These are phyloP conservation scores for Lactarius pseudohatsudake DNA, from an alignment of 768 basidiomycete species.

Conservation along the genomic window DNA sequence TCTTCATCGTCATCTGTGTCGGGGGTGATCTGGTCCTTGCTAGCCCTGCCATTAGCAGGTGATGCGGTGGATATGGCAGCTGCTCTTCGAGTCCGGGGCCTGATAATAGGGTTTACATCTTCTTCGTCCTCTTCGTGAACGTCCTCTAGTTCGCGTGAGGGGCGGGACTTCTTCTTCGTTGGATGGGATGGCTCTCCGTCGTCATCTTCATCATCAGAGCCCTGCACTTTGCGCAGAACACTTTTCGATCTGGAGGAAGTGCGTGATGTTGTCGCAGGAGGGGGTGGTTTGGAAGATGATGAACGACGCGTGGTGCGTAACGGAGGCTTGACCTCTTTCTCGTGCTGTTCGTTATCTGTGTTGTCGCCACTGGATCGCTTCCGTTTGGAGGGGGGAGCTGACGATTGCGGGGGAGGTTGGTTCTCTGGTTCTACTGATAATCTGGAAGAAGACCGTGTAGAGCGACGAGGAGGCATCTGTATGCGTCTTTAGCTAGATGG, in stretches of 20 bases:
- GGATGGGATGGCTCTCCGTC: slow-evolving; percentile 24
- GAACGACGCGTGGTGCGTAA: slow-evolving; percentile 25
- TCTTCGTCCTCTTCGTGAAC: slow-evolving; percentile 29
- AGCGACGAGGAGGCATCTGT: slow-evolving; percentile 28
- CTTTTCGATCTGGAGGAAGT: slow-evolving; percentile 19
- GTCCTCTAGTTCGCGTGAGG: slow-evolving; percentile 23
- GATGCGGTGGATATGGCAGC: not conserved
- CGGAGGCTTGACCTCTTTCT: slow-evolving; percentile 11
- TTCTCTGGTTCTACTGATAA: slow-evolving; percentile 15
- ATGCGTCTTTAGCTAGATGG: slow-evolving; percentile 2
- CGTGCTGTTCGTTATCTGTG: slow-evolving; percentile 14
- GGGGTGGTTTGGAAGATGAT: slow-evolving; percentile 12
- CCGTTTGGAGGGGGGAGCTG: slow-evolving; percentile 15
- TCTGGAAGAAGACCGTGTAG: slow-evolving; percentile 29
- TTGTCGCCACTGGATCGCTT: slow-evolving; percentile 23
- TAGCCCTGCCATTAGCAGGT: slow-evolving; percentile 1
- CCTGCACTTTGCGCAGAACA: slow-evolving; percentile 12
- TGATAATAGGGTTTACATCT: slow-evolving; percentile 17
- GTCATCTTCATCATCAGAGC: slow-evolving; percentile 17
- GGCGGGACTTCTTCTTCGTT: slow-evolving; percentile 25
- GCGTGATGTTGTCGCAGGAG: slow-evolving; percentile 16
- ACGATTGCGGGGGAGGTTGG: not conserved
- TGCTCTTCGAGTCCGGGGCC: slow-evolving; percentile 10
- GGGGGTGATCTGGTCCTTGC: slow-evolving; percentile 7
- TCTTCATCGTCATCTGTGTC: slow-evolving; percentile 15